Base-by-base conservation (phyloP, 176 grass and related monocot species). In the Puya raimondii region DNA sequence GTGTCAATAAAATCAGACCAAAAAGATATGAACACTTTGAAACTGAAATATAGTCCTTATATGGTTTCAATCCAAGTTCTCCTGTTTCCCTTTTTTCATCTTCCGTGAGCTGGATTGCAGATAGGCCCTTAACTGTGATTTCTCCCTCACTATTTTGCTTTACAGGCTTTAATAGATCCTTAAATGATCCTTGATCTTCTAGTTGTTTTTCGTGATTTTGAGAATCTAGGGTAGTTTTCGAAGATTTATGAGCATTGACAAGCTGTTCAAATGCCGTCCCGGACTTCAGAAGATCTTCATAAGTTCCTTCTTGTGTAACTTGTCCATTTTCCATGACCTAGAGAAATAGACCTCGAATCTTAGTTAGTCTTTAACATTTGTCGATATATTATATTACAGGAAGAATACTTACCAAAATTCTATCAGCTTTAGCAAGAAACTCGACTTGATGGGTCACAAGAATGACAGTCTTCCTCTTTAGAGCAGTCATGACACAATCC, bases 361-460 rank as follows among this genome's bases (percentile, higher is more conserved):
- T 20, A 18, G 16, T 61, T 10, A 61, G 21, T 61, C 16, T 61
- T 18, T 61, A 47, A 78, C 48, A 23, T 27, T 57, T 69, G 47
- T 16, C 49, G 10, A 76, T 50, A 9, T 11, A 69, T 2, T 3
- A 49, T 10, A 49, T 48, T 18, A 51, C 20, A 74, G 54, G 65
- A 67, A 61, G 13, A 51, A 69, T 50, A 75, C 72, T 80, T 65
- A 90, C 93, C 84, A 97, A 63, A 49, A 97, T 89, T 11, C 67
- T 74, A 79, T 97, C 89, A 68, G 88, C 93, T 72, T 89, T 82
- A 61, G 84, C 81, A 49, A 92, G 80, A 73, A 97, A 97, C 21
- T 97, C 89, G 12, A 97, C 93, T 72, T 97, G 93, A 61, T 97
- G 93, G 27, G 89, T 92, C 5, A 97, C 86, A 68, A 92, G 87